Evolutionary conservation across 768 basidiomycete genomes (phyloP).

Genomic region (Filobasidium floriforme): DNA sequence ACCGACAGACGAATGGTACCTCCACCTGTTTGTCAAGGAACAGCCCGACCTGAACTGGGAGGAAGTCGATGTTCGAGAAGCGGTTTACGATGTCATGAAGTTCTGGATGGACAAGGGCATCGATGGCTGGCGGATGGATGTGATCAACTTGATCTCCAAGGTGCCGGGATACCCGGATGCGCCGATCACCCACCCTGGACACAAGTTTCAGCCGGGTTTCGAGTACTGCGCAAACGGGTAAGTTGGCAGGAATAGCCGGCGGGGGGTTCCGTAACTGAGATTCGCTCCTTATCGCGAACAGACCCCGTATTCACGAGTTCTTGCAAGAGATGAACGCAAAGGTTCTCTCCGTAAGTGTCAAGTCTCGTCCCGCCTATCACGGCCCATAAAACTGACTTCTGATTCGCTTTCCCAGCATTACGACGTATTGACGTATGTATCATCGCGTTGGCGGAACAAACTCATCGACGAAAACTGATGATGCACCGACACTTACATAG

Average conservation of each 20-base stretch:
- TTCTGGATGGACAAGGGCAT: constrained; percentile 70
- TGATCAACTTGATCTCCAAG: constrained; percentile 64
- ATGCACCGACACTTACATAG: constrained; percentile 18
- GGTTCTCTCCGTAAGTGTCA: constrained; percentile 55
- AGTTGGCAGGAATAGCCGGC: background rate
- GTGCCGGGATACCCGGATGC: constrained; percentile 61
- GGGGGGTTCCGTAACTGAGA: too few species aligned
- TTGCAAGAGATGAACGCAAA: constrained; percentile 59
- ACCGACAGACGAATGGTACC: constrained; percentile 19
- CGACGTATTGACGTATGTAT: constrained; percentile 30
- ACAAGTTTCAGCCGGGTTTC: constrained; percentile 54
- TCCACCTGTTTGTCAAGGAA: constrained; percentile 43
- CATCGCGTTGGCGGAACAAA: background rate
- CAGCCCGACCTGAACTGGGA: constrained; percentile 77
- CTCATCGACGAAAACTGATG: background rate
- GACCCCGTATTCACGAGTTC: constrained; percentile 62
- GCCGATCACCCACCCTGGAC: constrained; percentile 51
- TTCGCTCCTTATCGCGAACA: constrained; percentile 32
- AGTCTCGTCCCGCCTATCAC: background rate
- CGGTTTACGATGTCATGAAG: constrained; percentile 55
- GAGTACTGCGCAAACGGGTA: constrained; percentile 56
- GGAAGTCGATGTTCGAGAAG: constrained; percentile 51
- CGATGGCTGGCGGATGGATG: constrained; percentile 68
- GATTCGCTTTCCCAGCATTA: constrained; percentile 20
- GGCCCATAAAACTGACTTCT: too few species aligned